A percentile compares a stretch with the other conserved stretches of the same genome.
Evolutionary conservation across 805 yeast species (phyloP).

Genomic region (Saturnispora sanitii): DNA sequence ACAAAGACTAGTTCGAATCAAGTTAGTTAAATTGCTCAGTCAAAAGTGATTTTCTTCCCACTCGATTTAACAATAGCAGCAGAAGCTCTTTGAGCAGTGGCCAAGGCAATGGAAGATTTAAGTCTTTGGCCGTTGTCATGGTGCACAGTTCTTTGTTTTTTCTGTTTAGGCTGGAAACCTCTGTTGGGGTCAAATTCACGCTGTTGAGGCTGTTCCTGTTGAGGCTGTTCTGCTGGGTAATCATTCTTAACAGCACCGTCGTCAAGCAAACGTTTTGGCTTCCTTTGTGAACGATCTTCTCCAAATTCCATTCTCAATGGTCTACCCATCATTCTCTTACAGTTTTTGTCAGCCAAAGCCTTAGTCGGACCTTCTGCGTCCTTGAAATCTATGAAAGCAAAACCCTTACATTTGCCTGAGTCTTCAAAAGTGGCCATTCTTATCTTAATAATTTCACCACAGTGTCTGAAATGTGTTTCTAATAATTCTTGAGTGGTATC

Average conservation of each 20-base stretch:
- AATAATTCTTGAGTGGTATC: conserved; percentile 78
- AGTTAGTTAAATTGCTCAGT: too few relatives aligned
- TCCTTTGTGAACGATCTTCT: conserved; percentile 67
- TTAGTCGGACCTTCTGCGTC: conserved; percentile 72
- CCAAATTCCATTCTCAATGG: conserved; percentile 84
- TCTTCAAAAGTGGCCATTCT: conserved; percentile 99
- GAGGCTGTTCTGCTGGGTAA: not conserved
- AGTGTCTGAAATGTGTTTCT: conserved; percentile 76
- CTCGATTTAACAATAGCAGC: conserved; percentile 81
- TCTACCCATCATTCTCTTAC: conserved; percentile 60
- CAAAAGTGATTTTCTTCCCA: conserved; percentile 80
- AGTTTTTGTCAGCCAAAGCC: conserved; percentile 66
- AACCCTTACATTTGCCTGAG: conserved; percentile 92
- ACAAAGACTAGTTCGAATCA: too few relatives aligned
- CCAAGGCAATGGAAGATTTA: conserved; percentile 77
- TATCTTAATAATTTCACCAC: conserved; percentile 76
- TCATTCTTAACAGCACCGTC: not conserved
- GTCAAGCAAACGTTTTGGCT: conserved; percentile 12
- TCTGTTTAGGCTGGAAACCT: conserved; percentile 22
- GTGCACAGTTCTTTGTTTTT: conserved; percentile 10
- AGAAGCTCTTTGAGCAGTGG: conserved; percentile 79
- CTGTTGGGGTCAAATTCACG: not conserved
- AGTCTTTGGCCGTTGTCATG: conserved; percentile 42
- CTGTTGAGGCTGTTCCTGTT: not conserved
- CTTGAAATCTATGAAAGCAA: conserved; percentile 82